Evolutionary conservation across 2,329 filamentous ascomycete species (phyloP).

Genomic region (Amesomyces nigricolor): DNA sequence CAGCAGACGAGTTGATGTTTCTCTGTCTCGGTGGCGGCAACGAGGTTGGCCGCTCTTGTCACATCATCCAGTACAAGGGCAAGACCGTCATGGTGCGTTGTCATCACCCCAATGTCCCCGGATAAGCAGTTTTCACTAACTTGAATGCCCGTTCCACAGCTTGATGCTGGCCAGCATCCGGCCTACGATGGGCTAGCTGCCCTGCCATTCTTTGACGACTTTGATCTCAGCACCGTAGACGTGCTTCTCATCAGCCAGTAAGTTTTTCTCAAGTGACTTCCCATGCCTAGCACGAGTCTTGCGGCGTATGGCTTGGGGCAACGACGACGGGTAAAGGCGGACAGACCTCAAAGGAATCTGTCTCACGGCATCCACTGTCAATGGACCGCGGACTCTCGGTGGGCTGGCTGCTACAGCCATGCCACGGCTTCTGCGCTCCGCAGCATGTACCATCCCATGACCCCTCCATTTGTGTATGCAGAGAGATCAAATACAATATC

Average conservation of each 20-base stretch:
- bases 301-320: conserved; percentile 22
- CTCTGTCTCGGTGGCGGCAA: conserved; percentile 91
- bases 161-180: conserved; percentile 95
- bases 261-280: conserved; percentile 41
- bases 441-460: conserved; percentile 21
- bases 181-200: conserved; percentile 91
- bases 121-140: not conserved
- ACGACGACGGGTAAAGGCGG: conserved; percentile 17
- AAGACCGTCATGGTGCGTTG: conserved; percentile 91
- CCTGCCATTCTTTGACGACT: conserved; percentile 96
- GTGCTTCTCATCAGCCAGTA: conserved; percentile 99
- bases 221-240: conserved; percentile 94
- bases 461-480: conserved; percentile 26
- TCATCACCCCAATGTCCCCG: not conserved
- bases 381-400: not conserved
- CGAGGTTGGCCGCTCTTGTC: conserved; percentile 93
- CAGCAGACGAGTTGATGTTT: conserved; percentile 90
- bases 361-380: not conserved
- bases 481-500: conserved; percentile 27
- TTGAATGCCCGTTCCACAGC: conserved; percentile 43
- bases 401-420: conserved; percentile 1
- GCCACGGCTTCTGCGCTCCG: conserved; percentile 9
- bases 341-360: conserved; percentile 11
- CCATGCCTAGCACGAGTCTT: conserved; percentile 13
- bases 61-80: conserved; percentile 98